Evolutionary conservation across 345 rosid species (phyloP), one percentile per base, ranked within the genome.

Genomic region (Citrus glauca): DNA sequence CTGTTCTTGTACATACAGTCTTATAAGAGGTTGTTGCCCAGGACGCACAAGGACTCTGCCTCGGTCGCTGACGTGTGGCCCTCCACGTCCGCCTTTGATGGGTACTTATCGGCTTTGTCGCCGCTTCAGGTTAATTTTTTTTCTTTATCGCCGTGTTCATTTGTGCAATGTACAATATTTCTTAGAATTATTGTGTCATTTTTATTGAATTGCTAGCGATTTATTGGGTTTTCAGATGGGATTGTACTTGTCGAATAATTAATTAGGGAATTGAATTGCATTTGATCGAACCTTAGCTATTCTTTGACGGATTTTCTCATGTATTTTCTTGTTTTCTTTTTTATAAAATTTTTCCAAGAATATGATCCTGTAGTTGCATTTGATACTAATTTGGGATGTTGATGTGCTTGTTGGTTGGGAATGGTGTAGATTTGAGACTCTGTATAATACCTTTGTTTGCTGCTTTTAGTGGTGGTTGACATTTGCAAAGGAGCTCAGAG

Each of bases 11-110:
- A 94, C 45, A 91, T 97, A 80, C 99, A 97, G 78, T 97, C 99
- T 37, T 97, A 94, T 77, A 97, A 94, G 90, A 93, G 86, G 87
- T 77, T 97, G 82, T 76, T 91, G 78, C 99, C 98, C 4, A 89
- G 98, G 82, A 80, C 98, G 77, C 97, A 97, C 66, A 97, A 92
- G 87, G 99, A 97, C 76, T 86, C 99, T 8, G 98, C 95, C 1
- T 83, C 99, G 4, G 96, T 97, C 24, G 98, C 98, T 6, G 99
- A 97, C 80, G 98, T 94, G 0, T 97, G 99, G 99, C 99, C 99
- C 4, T 97, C 99, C n/a, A 94, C 97, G 40, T 97, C 99, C 5
- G 99, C 99, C 32, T 97, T 97, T 77, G 99, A 97, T 71, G 98
- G 98, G 3, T 94, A 90, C 84, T 80, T 97, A 81, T 97, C 99